phyloP scores from a whole-genome alignment of 306 rosid genomes.

The Prunus mongolica region DNA sequence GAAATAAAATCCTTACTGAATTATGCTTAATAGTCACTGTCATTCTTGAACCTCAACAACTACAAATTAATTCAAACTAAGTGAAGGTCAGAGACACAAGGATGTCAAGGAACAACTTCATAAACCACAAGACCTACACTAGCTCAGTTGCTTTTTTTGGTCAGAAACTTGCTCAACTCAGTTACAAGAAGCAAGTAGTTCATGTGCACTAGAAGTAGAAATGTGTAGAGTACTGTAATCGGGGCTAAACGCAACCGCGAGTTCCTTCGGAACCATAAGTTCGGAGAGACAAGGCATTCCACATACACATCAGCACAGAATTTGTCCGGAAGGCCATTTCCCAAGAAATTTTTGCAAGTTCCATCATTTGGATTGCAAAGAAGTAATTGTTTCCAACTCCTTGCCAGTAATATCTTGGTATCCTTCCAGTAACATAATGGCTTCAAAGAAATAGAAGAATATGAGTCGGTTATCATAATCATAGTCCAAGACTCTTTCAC shows the following conservation, averaged over 20 bases:
- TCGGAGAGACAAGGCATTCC: constrained; percentile 13
- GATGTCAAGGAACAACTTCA: not conserved
- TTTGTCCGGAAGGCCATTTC: constrained; percentile 7
- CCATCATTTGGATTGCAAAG: not conserved
- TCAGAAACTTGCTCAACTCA: not conserved
- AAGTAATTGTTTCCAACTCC: constrained; percentile 1
- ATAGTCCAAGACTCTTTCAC: constrained; percentile 13
- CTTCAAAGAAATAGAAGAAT: not conserved
- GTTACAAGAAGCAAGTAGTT: not conserved
- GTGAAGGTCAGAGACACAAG: not conserved
- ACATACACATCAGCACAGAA: constrained; percentile 10
- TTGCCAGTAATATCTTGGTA: not conserved
- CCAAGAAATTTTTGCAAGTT: constrained; percentile 10
- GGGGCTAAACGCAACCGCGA: not conserved
- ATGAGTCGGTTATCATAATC: constrained; percentile 1
- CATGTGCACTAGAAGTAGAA: not conserved
- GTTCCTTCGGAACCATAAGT: not conserved
- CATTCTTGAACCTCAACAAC: not conserved
- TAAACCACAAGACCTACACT: not conserved
- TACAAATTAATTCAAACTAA: not conserved
- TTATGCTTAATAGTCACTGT: not conserved
- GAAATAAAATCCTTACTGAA: not conserved
- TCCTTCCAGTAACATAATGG: constrained; percentile 17
- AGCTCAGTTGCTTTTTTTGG: not conserved
- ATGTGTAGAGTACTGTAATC: not conserved